Conservation (phyloP, 202 grass and related monocot genomes). For the Panicum virgatum region DNA sequence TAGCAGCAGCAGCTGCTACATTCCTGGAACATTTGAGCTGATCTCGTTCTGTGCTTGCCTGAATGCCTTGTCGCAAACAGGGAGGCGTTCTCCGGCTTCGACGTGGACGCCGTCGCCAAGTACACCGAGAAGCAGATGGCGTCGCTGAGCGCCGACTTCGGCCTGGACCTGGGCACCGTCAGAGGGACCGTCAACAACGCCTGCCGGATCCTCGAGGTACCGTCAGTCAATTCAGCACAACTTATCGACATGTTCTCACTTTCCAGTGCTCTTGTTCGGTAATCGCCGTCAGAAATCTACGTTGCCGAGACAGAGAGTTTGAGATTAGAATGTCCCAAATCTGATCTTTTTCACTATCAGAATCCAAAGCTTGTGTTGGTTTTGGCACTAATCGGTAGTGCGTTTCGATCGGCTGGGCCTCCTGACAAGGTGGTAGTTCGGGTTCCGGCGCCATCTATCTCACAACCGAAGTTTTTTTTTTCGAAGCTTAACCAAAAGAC, state of each 20-base stretch:
- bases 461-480: too few relatives aligned
- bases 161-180: conserved; percentile 72
- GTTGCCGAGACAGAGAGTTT: neutral
- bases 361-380: neutral
- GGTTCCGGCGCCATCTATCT: neutral
- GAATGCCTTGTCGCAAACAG: conserved; percentile 47
- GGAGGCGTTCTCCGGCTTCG: conserved; percentile 79
- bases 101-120: conserved; percentile 67
- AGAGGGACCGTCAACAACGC: conserved; percentile 79
- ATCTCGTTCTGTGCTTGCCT: conserved; percentile 12
- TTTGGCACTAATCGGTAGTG: neutral
- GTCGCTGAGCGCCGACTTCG: conserved; percentile 60
- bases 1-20: neutral
- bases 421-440: neutral
- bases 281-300: too few relatives aligned
- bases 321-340: neutral
- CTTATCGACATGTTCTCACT: neutral
- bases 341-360: neutral
- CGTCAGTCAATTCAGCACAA: neutral
- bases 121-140: conserved; percentile 89
- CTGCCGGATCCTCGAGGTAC: conserved; percentile 84
- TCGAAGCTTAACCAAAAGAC: conserved; percentile 23
- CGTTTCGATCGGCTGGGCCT: neutral
- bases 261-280: too few relatives aligned
- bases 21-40: conserved; percentile 13